Conservation (phyloP, 2,329 filamentous ascomycete species). For the Clarireedia monteithiana region DNA sequence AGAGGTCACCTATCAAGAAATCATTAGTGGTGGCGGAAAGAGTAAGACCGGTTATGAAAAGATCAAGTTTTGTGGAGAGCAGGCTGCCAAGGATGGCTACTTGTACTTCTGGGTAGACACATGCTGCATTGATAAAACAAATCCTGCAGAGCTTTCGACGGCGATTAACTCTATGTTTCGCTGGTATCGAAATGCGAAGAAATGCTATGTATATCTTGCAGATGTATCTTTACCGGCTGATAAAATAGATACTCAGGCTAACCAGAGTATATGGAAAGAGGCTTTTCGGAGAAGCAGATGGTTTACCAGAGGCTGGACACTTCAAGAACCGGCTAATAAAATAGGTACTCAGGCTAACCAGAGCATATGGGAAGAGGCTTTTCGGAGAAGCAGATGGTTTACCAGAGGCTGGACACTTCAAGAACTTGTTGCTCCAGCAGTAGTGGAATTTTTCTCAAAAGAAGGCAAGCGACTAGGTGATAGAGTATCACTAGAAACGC, state of each 20-base stretch:
- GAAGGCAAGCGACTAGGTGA: neutral
- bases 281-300: neutral
- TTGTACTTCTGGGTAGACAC: constrained; percentile 13
- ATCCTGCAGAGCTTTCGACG: constrained; percentile 9
- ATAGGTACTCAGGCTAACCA: too few relatives aligned
- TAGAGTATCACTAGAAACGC: neutral
- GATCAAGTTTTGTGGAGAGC: neutral
- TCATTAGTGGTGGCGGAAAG: constrained; percentile 3
- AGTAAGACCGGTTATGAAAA: constrained; percentile 6
- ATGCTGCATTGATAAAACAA: constrained; percentile 17
- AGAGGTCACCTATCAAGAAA: constrained; percentile 6
- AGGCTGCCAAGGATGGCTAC: constrained; percentile 8
- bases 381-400: neutral
- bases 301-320: neutral
- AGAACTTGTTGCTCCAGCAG: neutral
- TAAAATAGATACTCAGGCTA: constrained; percentile 11
- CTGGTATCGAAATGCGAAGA: constrained; percentile 14
- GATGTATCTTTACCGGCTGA: constrained; percentile 8
- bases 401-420: neutral
- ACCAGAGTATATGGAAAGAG: too few relatives aligned
- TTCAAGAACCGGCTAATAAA: neutral
- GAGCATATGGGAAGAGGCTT: neutral
- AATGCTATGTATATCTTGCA: constrained; percentile 14
- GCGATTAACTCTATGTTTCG: constrained; percentile 16
- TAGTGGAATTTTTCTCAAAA: neutral